Percentiles rank a stretch among this genome's conserved stretches.
Conservation (phyloP, 768 basidiomycete genomes). For the Chlorophyllum brunneum region DNA sequence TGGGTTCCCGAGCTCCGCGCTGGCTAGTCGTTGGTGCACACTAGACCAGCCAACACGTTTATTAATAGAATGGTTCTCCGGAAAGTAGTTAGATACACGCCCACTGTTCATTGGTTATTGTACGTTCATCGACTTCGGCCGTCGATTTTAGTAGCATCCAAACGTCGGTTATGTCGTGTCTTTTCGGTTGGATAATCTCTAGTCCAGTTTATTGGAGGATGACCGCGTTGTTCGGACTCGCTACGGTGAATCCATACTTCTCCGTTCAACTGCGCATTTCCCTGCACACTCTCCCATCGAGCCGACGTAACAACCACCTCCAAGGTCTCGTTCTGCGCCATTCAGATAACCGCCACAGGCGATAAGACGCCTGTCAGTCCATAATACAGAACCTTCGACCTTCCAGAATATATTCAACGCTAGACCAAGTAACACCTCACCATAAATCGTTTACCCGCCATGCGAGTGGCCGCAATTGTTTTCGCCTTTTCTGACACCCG, state of each 20-base stretch:
- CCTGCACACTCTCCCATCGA: background rate
- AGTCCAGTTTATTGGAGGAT: conserved; percentile 38
- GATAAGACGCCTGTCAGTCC: conserved; percentile 27
- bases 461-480: conserved; percentile 54
- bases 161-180: conserved; percentile 36
- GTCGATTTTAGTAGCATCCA: conserved; percentile 51
- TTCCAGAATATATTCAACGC: conserved; percentile 49
- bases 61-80: background rate
- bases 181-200: conserved; percentile 39
- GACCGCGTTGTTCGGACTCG: conserved; percentile 14
- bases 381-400: conserved; percentile 60
- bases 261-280: background rate
- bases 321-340: background rate
- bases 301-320: background rate
- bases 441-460: conserved; percentile 63
- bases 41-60: conserved; percentile 16
- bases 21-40: conserved; percentile 49
- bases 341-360: background rate
- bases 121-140: conserved; percentile 34
- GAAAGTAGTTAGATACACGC: too few relatives aligned
- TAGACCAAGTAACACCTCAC: conserved; percentile 55
- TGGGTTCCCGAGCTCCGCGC: conserved; percentile 46
- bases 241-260: background rate
- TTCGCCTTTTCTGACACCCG: conserved; percentile 54
- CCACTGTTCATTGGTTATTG: conserved; percentile 47